Base-by-base conservation (phyloP, 345 rosid species). In the Pugionium dolabratum region DNA sequence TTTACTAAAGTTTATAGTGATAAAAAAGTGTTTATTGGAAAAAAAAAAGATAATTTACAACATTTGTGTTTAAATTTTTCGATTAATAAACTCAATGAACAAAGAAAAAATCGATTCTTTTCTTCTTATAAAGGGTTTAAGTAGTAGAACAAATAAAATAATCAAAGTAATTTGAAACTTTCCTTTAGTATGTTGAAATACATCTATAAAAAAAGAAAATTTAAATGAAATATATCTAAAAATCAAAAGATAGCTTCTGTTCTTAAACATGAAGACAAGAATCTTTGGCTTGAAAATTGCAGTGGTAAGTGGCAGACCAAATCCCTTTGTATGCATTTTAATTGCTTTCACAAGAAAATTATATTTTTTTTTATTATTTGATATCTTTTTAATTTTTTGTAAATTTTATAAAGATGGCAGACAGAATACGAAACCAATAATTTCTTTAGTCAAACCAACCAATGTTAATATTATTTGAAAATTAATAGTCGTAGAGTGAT, bases 241-340 rank as follows among this genome's bases (percentile, higher is more conserved):
- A 36, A 53, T 29, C 3, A 54, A 55, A 40, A 41, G 31, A 43
- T 39, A 11, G 50, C 37, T 31, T 46, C 5, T n/a, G 63, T 54
- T 55, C 75, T 71, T 71, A 64, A 72, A 49, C 52, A 44, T 53
- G 54, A 64, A 56, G 70, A 64, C 70, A 64, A 50, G 70, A 49
- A 64, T 72, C 50, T 64, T 56, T 34, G 3, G 60, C 66, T 55
- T 52, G 27, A 40, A 37, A 40, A 46, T 71, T 4, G 39, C 46
- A 51, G 59, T 69, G 27, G 69, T 71, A 36, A 55, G 54, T 71
- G 75, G 69, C 64, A 63, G 75, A 71, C 75, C 37, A 47, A 63
- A 39, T 63, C 55, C 51, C 32, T 39, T 11, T 46, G 4, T 49
- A 36, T 54, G 18, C 53, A 71, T 32, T 54, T 47, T 71, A 8